Conservation (phyloP, 257 asterid genomes). For the Solanum corneliomulleri region DNA sequence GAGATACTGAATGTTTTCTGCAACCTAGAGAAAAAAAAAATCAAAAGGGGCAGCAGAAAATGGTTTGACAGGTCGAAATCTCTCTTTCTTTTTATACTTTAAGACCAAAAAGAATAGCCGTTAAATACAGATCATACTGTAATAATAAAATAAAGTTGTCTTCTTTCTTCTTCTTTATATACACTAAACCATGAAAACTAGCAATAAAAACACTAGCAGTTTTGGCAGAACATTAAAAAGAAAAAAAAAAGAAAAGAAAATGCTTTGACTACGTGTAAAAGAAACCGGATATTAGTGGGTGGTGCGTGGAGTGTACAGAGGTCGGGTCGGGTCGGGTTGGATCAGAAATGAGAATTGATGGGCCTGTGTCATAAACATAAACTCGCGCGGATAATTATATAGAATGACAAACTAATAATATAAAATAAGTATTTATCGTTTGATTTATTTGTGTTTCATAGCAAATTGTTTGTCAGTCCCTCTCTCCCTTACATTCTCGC, state of each 20-base stretch:
- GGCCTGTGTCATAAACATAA: not conserved
- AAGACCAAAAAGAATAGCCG: conserved; percentile 17
- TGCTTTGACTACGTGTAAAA: not conserved
- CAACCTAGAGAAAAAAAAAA: not conserved
- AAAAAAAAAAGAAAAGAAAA: not conserved
- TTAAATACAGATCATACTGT: conserved; percentile 1
- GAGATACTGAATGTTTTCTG: not conserved
- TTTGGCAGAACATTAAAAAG: not conserved
- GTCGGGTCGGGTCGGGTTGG: not conserved
- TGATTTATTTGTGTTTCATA: too few relatives aligned
- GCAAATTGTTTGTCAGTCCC: too few relatives aligned
- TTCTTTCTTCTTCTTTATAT: not conserved
- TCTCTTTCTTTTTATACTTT: not conserved
- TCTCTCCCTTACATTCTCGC: rapidly evolving
- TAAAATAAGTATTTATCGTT: too few relatives aligned
- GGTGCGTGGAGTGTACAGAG: not conserved
- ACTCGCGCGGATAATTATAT: not conserved
- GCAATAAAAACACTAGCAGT: not conserved
- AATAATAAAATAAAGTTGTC: not conserved
- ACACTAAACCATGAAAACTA: not conserved
- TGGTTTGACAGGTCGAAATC: not conserved
- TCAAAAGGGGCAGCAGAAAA: not conserved
- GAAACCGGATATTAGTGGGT: not conserved
- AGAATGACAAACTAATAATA: too few relatives aligned
- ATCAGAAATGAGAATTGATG: not conserved